Conservation (phyloP, 495 filamentous ascomycete species). For the Xylaria flabelliformis region DNA sequence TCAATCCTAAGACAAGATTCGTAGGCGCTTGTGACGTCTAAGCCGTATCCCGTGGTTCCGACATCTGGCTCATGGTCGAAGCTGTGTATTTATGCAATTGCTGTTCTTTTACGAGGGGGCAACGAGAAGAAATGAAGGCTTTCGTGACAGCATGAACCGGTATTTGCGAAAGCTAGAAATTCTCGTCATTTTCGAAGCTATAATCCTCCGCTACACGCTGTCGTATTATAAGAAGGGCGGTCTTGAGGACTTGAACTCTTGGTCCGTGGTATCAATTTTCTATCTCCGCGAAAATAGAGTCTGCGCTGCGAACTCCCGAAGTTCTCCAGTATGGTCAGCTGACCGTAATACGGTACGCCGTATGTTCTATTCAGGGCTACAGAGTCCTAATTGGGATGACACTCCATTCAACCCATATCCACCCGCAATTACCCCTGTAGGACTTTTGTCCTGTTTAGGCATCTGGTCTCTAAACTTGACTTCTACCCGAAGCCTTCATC, state of each 20-base stretch:
- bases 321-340: background rate
- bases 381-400: background rate
- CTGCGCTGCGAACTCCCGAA: background rate
- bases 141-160: no score
- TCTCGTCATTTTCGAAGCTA: background rate
- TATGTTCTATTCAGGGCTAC: background rate
- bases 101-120: no score
- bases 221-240: background rate
- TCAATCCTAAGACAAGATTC: no score
- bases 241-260: background rate
- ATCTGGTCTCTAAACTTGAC: background rate
- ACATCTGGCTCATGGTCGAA: no score
- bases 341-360: background rate
- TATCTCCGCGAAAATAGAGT: background rate
- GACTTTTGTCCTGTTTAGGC: constrained; percentile 6
- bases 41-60: no score
- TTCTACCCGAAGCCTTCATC: background rate
- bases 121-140: no score
- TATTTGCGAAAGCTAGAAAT: background rate
- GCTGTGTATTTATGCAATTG: no score
- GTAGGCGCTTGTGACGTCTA: no score
- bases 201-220: background rate
- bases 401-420: background rate
- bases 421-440: background rate
- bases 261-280: background rate